phyloP scores from a whole-genome alignment of 2,329 filamentous ascomycete species.

The Aspergillus aculeatus region DNA sequence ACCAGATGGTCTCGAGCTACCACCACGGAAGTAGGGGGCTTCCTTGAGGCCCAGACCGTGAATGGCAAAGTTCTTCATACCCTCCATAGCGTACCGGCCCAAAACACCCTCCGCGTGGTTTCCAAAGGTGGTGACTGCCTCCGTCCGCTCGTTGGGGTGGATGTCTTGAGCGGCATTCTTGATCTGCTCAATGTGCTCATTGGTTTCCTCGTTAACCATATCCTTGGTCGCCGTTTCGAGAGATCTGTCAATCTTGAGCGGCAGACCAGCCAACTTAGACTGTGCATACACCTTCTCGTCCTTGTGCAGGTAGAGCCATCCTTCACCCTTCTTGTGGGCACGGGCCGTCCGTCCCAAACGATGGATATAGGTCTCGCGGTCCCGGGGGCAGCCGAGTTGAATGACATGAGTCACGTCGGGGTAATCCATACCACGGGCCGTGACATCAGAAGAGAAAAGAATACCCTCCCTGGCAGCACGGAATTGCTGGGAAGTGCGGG shows the following conservation, averaged over 20 bases:
- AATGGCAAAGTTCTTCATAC: not conserved
- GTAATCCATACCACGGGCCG: constrained; percentile 80
- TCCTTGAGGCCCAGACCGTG: not conserved
- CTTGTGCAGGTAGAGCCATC: constrained; percentile 58
- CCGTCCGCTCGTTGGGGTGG: not conserved
- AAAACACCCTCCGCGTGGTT: not conserved
- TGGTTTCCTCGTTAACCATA: not conserved
- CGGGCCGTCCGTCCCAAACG: constrained; percentile 73
- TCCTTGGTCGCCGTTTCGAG: constrained; percentile 11
- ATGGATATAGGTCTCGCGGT: constrained; percentile 72
- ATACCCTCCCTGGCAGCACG: constrained; percentile 61
- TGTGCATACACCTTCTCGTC: constrained; percentile 51
- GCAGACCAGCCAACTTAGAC: constrained; percentile 8
- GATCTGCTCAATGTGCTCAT: not conserved
- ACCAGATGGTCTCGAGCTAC: not conserved
- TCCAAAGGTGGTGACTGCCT: not conserved
- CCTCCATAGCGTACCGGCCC: not conserved
- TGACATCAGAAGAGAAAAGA: constrained; percentile 76
- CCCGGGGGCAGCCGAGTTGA: constrained; percentile 64
- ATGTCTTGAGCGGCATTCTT: not conserved
- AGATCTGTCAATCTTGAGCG: constrained; percentile 20
- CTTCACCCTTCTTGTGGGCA: constrained; percentile 63
- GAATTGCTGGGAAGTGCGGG: constrained; percentile 70
- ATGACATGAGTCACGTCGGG: constrained; percentile 77
- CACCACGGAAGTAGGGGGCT: not conserved